These are phyloP conservation scores for Aspergillus egyptiacus DNA, from an alignment of 495 filamentous ascomycete species.

Conservation along the genomic window DNA sequence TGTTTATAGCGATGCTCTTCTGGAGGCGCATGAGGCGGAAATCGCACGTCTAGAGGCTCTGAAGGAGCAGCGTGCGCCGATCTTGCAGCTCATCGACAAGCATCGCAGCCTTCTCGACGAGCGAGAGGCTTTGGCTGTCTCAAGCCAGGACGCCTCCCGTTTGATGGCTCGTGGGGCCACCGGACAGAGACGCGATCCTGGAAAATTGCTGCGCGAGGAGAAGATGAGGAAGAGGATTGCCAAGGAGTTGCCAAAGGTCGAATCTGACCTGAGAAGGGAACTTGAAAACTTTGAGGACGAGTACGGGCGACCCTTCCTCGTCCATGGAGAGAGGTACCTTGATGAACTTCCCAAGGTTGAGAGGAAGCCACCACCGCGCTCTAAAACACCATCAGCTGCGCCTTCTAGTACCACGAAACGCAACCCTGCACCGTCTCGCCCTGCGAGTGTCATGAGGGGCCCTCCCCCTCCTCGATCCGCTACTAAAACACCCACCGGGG, in stretches of 20 bases:
- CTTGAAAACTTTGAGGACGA: slow-evolving; percentile 91
- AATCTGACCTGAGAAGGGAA: slow-evolving; percentile 69
- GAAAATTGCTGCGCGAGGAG: slow-evolving; percentile 90
- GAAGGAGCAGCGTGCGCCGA: slow-evolving; percentile 81
- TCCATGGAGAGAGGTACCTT: slow-evolving; percentile 85
- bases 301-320: slow-evolving; percentile 84
- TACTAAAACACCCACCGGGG: slow-evolving; percentile 64
- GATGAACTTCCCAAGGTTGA: slow-evolving; percentile 64
- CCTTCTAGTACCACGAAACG: slow-evolving; percentile 35
- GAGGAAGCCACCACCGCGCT: slow-evolving; percentile 59
- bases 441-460: slow-evolving; percentile 29
- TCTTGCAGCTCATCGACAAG: slow-evolving; percentile 72
- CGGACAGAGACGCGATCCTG: slow-evolving; percentile 86
- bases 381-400: slow-evolving; percentile 67
- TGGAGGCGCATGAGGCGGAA: slow-evolving; percentile 84
- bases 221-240: slow-evolving; percentile 96
- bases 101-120: slow-evolving; percentile 82
- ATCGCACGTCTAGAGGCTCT: slow-evolving; percentile 74
- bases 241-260: slow-evolving; percentile 91
- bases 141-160: slow-evolving; percentile 89
- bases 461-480: slow-evolving; percentile 50
- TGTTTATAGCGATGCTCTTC: slow-evolving; percentile 75
- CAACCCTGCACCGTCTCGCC: slow-evolving; percentile 29
- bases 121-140: slow-evolving; percentile 75
- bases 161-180: slow-evolving; percentile 83